Evolutionary conservation across 2,329 filamentous ascomycete species (phyloP).

Genomic region (Mariannaea sp.): DNA sequence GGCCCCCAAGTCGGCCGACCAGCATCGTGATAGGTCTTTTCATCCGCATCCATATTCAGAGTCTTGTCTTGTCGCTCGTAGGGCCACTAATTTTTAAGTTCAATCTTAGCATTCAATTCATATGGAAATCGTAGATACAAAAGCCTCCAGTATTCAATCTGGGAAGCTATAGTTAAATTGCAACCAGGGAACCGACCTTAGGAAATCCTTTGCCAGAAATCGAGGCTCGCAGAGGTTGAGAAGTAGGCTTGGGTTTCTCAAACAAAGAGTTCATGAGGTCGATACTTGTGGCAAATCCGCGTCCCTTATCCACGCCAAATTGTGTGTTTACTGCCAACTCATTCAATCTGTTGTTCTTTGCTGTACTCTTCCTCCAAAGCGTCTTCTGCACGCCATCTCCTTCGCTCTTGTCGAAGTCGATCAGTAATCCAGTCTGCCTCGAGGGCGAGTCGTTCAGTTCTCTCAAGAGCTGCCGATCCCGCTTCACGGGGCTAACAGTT

Average conservation of each 20-base stretch:
- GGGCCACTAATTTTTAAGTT: constrained; percentile 71
- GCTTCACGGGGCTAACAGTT: constrained; percentile 92
- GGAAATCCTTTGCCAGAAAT: constrained; percentile 69
- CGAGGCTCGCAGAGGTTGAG: constrained; percentile 57
- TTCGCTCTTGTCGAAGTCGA: constrained; percentile 44
- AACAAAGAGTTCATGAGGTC: constrained; percentile 97
- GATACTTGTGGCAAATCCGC: constrained; percentile 84
- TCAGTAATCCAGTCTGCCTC: constrained; percentile 35
- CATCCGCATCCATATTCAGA: constrained; percentile 64
- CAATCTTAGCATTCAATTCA: constrained; percentile 53
- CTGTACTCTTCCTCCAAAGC: constrained; percentile 43
- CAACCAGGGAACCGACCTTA: constrained; percentile 76
- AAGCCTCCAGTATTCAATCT: constrained; percentile 34
- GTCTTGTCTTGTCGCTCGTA: constrained; percentile 80
- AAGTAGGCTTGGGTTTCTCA: constrained; percentile 68
- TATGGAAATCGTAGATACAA: constrained; percentile 43
- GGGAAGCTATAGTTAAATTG: constrained; percentile 40
- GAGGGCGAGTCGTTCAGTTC: constrained; percentile 61
- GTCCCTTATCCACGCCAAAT: constrained; percentile 52
- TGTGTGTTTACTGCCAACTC: constrained; percentile 40
- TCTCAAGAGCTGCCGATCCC: constrained; percentile 76
- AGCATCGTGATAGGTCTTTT: constrained; percentile 72
- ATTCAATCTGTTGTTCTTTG: constrained; percentile 38
- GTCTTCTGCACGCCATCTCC: constrained; percentile 55
- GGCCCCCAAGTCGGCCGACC: constrained; percentile 82